phyloP scores from a whole-genome alignment of 768 basidiomycete species.

The Chalciporus chontae region DNA sequence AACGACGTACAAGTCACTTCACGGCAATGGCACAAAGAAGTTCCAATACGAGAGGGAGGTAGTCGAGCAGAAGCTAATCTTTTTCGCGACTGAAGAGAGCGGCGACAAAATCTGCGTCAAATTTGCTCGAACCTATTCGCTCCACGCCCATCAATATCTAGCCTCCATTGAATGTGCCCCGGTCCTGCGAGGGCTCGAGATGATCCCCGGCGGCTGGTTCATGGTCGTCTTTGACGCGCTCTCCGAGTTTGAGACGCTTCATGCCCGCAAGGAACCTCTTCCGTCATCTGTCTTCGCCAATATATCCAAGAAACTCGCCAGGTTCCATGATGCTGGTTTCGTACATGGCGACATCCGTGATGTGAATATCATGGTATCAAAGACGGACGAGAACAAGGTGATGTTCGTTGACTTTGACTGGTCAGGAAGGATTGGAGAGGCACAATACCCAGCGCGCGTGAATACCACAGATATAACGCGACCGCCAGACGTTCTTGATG shows the following conservation, averaged over 20 bases:
- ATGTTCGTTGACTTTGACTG: constrained; percentile 32
- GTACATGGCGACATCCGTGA: constrained; percentile 26
- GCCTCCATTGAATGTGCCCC: constrained; percentile 26
- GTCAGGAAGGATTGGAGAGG: constrained; percentile 18
- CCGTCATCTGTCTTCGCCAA: neutral
- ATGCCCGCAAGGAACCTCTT: too few species aligned
- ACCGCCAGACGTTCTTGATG: neutral
- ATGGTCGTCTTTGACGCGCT: constrained; percentile 35
- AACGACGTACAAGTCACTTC: constrained; percentile 10
- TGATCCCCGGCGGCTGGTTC: constrained; percentile 28
- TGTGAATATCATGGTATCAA: constrained; percentile 21
- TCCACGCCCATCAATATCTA: constrained; percentile 23
- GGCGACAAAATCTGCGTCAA: constrained; percentile 25
- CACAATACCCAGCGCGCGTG: constrained; percentile 20
- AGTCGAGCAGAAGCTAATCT: constrained; percentile 4
- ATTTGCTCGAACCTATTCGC: constrained; percentile 24
- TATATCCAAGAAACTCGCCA: neutral
- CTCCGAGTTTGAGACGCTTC: neutral
- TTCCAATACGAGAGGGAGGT: constrained; percentile 17
- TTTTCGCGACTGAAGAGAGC: constrained; percentile 10
- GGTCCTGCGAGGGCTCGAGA: constrained; percentile 21
- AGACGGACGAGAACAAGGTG: neutral
- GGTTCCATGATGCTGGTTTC: constrained; percentile 12
- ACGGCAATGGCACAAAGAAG: neutral
- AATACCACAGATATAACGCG: neutral